These are phyloP conservation scores for Trametes hirsuta DNA, from an alignment of 1,284 basidiomycete species.

Conservation along the genomic window DNA sequence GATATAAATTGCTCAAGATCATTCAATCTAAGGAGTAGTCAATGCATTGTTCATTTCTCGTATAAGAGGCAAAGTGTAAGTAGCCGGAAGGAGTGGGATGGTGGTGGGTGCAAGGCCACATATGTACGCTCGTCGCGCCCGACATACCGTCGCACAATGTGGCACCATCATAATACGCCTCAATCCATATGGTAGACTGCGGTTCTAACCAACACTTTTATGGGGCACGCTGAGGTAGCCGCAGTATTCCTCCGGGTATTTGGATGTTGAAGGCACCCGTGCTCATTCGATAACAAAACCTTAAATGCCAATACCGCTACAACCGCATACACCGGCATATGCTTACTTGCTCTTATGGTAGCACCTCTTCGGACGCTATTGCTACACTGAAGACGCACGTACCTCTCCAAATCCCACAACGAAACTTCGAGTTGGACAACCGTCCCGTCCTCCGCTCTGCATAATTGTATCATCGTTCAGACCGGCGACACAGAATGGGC, in stretches of 20 bases:
- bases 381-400: conserved; percentile 17
- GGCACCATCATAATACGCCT: not conserved
- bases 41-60: not conserved
- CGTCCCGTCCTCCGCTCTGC: conserved; percentile 23
- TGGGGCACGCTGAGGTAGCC: too few species aligned
- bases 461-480: conserved; percentile 22
- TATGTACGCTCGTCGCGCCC: too few species aligned
- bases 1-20: conserved; percentile 68
- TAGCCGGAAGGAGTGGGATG: not conserved
- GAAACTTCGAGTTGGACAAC: conserved; percentile 59
- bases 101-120: too few species aligned
- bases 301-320: too few species aligned
- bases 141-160: not conserved
- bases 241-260: too few species aligned
- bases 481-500: not conserved
- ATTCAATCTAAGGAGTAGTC: conserved; percentile 46
- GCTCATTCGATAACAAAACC: too few species aligned
- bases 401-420: conserved; percentile 77
- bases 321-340: too few species aligned
- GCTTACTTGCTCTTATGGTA: not conserved
- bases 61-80: not conserved
- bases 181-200: not conserved
- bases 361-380: not conserved
- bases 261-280: too few species aligned
- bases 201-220: too few species aligned